phyloP scores from a whole-genome alignment of 2,329 filamentous ascomycete genomes.

The Colletotrichum limetticola region DNA sequence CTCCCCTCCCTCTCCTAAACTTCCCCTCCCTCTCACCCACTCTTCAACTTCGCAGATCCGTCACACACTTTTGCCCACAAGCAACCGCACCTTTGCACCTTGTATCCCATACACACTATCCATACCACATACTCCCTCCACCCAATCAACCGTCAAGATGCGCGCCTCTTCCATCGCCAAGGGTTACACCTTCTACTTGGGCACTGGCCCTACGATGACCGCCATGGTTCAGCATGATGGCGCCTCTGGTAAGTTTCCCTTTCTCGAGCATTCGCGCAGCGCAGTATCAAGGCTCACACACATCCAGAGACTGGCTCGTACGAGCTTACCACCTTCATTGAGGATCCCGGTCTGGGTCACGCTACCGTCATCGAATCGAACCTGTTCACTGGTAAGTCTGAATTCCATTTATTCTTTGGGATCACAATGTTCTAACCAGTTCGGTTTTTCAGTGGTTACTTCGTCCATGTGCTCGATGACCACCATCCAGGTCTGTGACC shows the following conservation, averaged over 20 bases:
- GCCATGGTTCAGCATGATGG: neutral
- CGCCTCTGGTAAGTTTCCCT: neutral
- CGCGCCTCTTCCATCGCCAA: neutral
- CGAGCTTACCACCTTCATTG: neutral
- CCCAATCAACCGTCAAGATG: neutral
- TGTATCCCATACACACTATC: neutral
- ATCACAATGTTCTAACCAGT: neutral
- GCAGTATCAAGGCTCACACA: neutral
- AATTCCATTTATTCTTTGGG: neutral
- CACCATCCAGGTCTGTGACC: neutral
- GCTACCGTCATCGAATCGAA: too few species aligned
- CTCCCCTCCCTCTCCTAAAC: neutral
- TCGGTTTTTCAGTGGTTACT: neutral
- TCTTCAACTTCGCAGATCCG: neutral
- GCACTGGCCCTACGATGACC: neutral
- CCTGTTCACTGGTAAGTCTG: neutral
- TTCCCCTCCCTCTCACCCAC: neutral
- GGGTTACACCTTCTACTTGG: neutral
- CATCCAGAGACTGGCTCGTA: neutral
- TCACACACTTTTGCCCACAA: neutral
- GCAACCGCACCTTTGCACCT: neutral
- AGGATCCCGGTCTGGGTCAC: neutral
- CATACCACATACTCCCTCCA: neutral
- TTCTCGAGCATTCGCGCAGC: neutral
- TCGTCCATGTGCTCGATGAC: too few species aligned